phyloP scores from a whole-genome alignment of 768 basidiomycete genomes.

The Suillus subaureus region DNA sequence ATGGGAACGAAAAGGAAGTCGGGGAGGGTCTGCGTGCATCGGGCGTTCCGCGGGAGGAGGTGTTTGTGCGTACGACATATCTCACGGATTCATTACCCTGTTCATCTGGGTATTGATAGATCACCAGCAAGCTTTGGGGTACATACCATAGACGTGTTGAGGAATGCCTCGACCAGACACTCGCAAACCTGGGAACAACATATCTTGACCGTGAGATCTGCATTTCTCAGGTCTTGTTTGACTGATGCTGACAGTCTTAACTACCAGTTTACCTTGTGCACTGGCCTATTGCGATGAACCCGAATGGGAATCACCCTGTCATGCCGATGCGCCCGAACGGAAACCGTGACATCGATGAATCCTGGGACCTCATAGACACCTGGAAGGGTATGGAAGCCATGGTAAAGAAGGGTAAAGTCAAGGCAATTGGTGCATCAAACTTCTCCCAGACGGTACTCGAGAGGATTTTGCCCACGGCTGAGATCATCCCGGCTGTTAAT shows the following conservation, averaged over 20 bases:
- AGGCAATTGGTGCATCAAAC: constrained; percentile 75
- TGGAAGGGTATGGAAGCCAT: constrained; percentile 86
- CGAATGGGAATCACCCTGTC: constrained; percentile 61
- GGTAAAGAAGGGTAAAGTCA: constrained; percentile 67
- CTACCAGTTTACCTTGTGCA: constrained; percentile 65
- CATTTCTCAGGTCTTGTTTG: constrained; percentile 4
- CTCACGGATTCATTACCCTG: background rate
- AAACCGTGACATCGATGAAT: constrained; percentile 64
- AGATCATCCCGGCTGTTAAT: constrained; percentile 71
- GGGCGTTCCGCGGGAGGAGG: constrained; percentile 75
- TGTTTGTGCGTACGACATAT: constrained; percentile 49
- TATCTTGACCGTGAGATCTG: constrained; percentile 75
- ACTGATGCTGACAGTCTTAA: background rate
- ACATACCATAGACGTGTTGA: constrained; percentile 74
- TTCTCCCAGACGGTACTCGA: constrained; percentile 69
- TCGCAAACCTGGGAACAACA: constrained; percentile 78
- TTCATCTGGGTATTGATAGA: constrained; percentile 37
- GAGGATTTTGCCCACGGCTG: constrained; percentile 66
- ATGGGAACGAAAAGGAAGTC: constrained; percentile 81
- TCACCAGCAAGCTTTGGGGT: constrained; percentile 73
- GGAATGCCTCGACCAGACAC: constrained; percentile 71
- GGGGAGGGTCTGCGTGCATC: constrained; percentile 78
- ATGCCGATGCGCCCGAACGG: constrained; percentile 65
- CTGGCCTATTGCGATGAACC: constrained; percentile 80
- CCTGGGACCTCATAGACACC: constrained; percentile 70